Conservation (phyloP, 225 moss, liverwort and hornwort species). For the Bryum argenteum region DNA sequence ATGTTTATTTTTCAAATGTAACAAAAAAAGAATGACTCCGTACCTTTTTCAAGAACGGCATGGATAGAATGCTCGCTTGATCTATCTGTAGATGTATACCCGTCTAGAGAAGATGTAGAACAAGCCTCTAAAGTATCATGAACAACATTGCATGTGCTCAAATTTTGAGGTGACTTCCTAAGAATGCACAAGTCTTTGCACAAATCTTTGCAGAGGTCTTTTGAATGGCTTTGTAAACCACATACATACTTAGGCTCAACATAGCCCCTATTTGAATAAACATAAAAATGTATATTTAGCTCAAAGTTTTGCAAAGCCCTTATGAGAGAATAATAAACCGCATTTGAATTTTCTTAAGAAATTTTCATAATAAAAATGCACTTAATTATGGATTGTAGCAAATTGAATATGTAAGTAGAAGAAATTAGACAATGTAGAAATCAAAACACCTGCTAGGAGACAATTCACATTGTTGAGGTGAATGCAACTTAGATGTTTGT, state of each 20-base stretch:
- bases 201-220: background rate
- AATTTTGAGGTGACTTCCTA: constrained; percentile 12
- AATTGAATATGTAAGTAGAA: background rate
- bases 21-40: background rate
- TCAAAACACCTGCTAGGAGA: constrained; percentile 28
- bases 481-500: constrained; percentile 2
- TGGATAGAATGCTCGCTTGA: background rate
- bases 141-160: background rate
- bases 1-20: too few species aligned
- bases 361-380: background rate
- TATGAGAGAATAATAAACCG: background rate
- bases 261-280: constrained; percentile 8
- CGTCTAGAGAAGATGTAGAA: constrained; percentile 19
- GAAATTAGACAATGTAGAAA: background rate
- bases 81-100: background rate
- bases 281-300: background rate
- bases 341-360: background rate
- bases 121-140: background rate
- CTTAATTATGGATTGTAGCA: background rate
- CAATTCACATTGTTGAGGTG: constrained; percentile 11
- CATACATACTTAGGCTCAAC: background rate
- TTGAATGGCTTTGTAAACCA: background rate
- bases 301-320: background rate
- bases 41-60: background rate
- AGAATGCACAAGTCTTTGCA: background rate